Conservation (phyloP, 1,284 basidiomycete species). For the Xerocomus minutiporus region DNA sequence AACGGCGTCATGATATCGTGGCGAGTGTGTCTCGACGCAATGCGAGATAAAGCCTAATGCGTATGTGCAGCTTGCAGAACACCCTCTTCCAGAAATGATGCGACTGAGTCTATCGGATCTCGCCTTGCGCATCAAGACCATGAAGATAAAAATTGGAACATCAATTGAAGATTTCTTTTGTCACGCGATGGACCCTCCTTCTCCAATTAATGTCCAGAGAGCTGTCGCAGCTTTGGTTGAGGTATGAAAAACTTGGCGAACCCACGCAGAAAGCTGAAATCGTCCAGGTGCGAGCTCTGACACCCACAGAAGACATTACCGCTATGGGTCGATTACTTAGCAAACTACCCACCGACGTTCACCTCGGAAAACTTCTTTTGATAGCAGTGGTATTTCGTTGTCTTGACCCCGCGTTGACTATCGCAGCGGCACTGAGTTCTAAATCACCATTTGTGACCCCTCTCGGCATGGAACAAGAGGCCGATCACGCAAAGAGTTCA, state of each 20-base stretch:
- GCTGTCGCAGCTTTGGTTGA: constrained; percentile 91
- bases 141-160: constrained; percentile 84
- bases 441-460: constrained; percentile 93
- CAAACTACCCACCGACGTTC: constrained; percentile 93
- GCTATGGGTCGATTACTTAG: constrained; percentile 89
- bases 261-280: constrained; percentile 5
- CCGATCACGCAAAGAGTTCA: constrained; percentile 76
- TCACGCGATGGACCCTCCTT: constrained; percentile 87
- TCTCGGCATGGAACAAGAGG: constrained; percentile 84
- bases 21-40: constrained; percentile 34
- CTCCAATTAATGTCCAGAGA: constrained; percentile 83
- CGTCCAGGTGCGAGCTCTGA: constrained; percentile 76
- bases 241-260: constrained; percentile 40
- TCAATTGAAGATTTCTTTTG: constrained; percentile 90
- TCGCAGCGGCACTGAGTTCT: constrained; percentile 89
- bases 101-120: constrained; percentile 92
- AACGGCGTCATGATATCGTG: constrained; percentile 75
- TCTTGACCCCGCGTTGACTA: constrained; percentile 92
- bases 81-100: constrained; percentile 95
- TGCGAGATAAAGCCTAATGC: constrained; percentile 25
- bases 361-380: constrained; percentile 92
- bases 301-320: constrained; percentile 86
- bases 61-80: constrained; percentile 71
- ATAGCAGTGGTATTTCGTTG: constrained; percentile 85
- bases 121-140: constrained; percentile 94